A percentile compares a stretch with the other conserved stretches of the same genome.
phyloP scores from a whole-genome alignment of 2,329 filamentous ascomycete genomes.

The Aspergillus bombycis region DNA sequence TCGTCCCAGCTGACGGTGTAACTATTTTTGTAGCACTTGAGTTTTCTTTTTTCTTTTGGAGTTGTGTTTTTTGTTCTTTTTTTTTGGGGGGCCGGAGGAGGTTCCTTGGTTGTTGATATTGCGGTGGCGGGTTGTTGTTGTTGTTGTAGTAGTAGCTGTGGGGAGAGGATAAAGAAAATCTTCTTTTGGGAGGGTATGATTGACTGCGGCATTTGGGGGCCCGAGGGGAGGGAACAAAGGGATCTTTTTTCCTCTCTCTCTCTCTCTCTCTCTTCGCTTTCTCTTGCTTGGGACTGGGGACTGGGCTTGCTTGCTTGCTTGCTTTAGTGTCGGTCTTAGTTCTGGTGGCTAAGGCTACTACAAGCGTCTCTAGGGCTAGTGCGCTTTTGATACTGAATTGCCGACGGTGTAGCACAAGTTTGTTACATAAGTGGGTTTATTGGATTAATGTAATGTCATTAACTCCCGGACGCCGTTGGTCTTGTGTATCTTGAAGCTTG shows the following conservation, averaged over 20 bases:
- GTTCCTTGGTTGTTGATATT: not conserved
- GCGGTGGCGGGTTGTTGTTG: not conserved
- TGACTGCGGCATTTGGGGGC: too few relatives aligned
- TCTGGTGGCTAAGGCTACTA: not conserved
- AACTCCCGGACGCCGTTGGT: not conserved
- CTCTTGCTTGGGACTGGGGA: not conserved
- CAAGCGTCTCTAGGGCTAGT: too few relatives aligned
- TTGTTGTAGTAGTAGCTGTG: not conserved
- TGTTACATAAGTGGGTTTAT: not conserved
- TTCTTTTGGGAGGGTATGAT: not conserved
- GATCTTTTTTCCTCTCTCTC: not conserved
- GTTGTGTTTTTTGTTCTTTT: too few relatives aligned
- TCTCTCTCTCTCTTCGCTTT: too few relatives aligned
- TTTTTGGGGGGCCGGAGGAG: not conserved
- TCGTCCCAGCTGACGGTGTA: not conserved
- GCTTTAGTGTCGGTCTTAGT: not conserved
- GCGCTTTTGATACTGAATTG: too few relatives aligned
- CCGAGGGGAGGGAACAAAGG: not conserved
- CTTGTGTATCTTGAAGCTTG: not conserved
- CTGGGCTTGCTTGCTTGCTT: not conserved
- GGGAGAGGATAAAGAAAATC: not conserved
- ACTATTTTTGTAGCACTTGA: not conserved
- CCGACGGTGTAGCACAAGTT: not conserved
- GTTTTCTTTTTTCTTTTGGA: not conserved
- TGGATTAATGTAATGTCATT: not conserved